These are phyloP conservation scores for Rhodotorula graminis DNA, from an alignment of 768 basidiomycete species.

Conservation along the genomic window DNA sequence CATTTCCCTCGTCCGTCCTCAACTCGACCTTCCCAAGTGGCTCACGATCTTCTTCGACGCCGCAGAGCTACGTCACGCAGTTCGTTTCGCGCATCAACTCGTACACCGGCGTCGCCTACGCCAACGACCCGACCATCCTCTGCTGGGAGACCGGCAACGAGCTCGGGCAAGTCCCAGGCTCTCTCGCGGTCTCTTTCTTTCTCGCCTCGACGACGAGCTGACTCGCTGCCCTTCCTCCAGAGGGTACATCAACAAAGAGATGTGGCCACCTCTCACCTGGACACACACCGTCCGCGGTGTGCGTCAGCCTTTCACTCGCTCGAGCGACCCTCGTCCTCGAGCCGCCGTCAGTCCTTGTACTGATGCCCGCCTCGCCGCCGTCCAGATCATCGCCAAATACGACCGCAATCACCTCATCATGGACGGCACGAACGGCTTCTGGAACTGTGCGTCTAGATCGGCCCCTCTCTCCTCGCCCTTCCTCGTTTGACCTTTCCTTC, in stretches of 20 bases:
- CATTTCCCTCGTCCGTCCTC: neutral
- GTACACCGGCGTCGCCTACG: slow-evolving; percentile 34
- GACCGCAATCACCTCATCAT: slow-evolving; percentile 21
- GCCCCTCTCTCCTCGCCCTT: neutral
- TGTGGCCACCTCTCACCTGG: slow-evolving; percentile 17
- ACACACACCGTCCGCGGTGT: neutral
- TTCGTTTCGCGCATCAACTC: slow-evolving; percentile 34
- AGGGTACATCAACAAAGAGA: slow-evolving; percentile 26
- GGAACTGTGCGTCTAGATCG: neutral
- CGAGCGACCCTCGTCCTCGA: too few species aligned
- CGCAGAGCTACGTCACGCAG: slow-evolving; percentile 29
- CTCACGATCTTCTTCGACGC: too few species aligned
- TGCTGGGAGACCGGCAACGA: slow-evolving; percentile 43
- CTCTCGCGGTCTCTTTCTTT: neutral
- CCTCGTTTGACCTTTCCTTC: neutral
- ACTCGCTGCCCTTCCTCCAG: neutral
- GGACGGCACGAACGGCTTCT: slow-evolving; percentile 35
- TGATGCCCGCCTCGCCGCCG: neutral
- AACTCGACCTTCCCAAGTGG: too few species aligned
- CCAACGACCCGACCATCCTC: slow-evolving; percentile 41
- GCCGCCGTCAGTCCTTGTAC: too few species aligned
- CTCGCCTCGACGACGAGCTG: neutral
- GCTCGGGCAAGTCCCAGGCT: too few species aligned
- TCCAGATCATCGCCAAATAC: neutral
- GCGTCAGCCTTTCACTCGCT: too few species aligned